These are phyloP conservation scores for Cardamine chenopodiifolia DNA, from an alignment of 345 rosid genomes.

Conservation along the genomic window DNA sequence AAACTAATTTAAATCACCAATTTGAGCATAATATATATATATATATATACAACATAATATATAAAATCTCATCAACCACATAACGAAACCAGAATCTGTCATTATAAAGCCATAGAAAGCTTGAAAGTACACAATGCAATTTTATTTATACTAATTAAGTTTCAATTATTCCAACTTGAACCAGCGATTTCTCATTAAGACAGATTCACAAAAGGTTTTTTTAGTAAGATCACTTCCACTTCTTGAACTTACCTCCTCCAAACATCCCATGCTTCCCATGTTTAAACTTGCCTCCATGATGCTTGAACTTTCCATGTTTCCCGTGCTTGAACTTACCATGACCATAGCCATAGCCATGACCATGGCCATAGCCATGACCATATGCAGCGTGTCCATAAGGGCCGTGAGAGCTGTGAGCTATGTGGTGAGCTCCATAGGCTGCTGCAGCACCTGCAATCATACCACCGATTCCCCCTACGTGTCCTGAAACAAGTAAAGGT, in stretches of 20 bases:
- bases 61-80: not conserved
- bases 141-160: constrained; percentile 1
- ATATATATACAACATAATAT: not conserved
- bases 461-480: constrained; percentile 67
- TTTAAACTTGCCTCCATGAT: constrained; percentile 31
- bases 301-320: constrained; percentile 39
- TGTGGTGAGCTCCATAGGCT: constrained; percentile 67
- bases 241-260: constrained; percentile 68
- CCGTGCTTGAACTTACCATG: constrained; percentile 57
- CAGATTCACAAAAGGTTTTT: not conserved
- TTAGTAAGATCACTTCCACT: constrained; percentile 71
- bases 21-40: too few relatives aligned
- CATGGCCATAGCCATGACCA: constrained; percentile 39
- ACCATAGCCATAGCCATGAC: constrained; percentile 40
- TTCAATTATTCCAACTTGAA: constrained; percentile 29
- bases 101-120: constrained; percentile 25
- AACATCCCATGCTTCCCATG: constrained; percentile 72
- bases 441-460: constrained; percentile 94
- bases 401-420: constrained; percentile 50
- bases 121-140: constrained; percentile 9
- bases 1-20: too few relatives aligned
- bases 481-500: constrained; percentile 50
- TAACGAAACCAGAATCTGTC: constrained; percentile 18
- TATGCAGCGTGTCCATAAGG: constrained; percentile 42
- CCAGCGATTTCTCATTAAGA: constrained; percentile 26